Conservation (phyloP, 352 stramenopile species). For the Pythium oligandrum region DNA sequence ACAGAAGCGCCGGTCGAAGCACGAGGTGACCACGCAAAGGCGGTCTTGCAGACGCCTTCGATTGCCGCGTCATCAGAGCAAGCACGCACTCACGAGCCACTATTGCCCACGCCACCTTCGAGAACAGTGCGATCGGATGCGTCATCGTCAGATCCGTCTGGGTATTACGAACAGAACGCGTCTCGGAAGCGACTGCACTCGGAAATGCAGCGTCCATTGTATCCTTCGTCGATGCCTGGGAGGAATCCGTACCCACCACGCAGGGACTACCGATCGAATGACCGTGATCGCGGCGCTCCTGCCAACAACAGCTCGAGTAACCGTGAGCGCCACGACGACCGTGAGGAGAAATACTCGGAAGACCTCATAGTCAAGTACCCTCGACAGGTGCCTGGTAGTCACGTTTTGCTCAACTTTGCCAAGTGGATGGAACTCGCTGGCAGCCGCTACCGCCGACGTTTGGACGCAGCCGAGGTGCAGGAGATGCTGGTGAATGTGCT, state of each 20-base stretch:
- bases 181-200: conserved; percentile 27
- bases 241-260: too few relatives aligned
- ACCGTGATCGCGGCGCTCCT: not conserved
- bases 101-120: conserved; percentile 3
- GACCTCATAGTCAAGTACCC: conserved; percentile 67
- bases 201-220: conserved; percentile 12
- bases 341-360: conserved; percentile 45
- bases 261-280: too few relatives aligned
- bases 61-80: too few relatives aligned
- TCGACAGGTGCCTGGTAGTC: conserved; percentile 48
- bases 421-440: conserved; percentile 54
- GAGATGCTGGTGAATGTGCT: conserved; percentile 52
- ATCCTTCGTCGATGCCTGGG: too few relatives aligned
- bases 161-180: conserved; percentile 2
- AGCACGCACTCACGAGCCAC: not conserved
- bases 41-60: too few relatives aligned
- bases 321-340: conserved; percentile 16
- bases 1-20: too few relatives aligned
- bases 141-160: not conserved
- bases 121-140: not conserved
- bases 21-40: too few relatives aligned
- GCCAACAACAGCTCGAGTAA: conserved; percentile 3
- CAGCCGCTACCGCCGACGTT: conserved; percentile 28
- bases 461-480: conserved; percentile 61
- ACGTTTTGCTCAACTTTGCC: conserved; percentile 69